Percentiles rank a stretch among this genome's conserved stretches.
These are phyloP conservation scores for Tetrapisispora taiwanensis DNA, from an alignment of 805 yeast species.

Conservation along the genomic window DNA sequence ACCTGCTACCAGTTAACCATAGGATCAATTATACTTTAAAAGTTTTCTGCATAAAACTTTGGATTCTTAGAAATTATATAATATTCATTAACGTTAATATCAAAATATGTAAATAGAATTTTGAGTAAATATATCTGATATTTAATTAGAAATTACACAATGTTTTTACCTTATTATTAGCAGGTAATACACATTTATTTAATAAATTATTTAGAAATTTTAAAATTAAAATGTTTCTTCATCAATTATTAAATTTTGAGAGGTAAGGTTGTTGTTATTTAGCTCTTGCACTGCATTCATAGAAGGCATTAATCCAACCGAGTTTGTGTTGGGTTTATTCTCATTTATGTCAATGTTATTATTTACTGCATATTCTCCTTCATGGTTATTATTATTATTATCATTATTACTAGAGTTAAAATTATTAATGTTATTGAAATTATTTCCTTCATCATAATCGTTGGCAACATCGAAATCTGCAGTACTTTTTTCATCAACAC, in stretches of 20 bases:
- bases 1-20: constrained; percentile 8
- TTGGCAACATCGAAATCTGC: constrained; percentile 17
- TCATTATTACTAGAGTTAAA: background rate
- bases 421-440: background rate
- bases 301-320: background rate
- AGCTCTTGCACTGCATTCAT: background rate
- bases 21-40: too few relatives aligned
- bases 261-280: constrained; percentile 3
- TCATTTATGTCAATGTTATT: background rate
- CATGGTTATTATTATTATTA: background rate
- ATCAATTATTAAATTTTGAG: constrained; percentile 27
- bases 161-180: background rate
- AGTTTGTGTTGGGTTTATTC: background rate
- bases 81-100: background rate
- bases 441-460: constrained; percentile 30
- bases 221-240: constrained; percentile 25
- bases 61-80: background rate
- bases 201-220: background rate
- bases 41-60: too few relatives aligned
- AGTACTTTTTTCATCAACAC: constrained; percentile 2
- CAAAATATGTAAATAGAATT: background rate
- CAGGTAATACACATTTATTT: background rate
- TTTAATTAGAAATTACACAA: constrained; percentile 2
- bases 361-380: background rate
- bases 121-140: constrained; percentile 1